Conservation (phyloP, 179 eudicot genomes). For the Amaranthus tricolor region DNA sequence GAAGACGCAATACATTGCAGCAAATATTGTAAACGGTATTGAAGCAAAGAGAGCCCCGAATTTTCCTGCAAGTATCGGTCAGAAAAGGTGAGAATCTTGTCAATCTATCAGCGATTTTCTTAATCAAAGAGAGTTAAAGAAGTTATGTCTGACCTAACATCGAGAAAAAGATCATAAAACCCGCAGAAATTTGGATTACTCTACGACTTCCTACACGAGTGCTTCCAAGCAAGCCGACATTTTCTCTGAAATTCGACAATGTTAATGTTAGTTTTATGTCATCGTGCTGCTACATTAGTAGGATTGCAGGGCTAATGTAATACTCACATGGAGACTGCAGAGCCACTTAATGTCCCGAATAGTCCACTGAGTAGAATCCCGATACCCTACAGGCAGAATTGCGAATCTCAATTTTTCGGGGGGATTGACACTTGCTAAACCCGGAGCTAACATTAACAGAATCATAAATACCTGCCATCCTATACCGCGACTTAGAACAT, state of each 20-base stretch:
- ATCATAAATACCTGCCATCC: constrained; percentile 82
- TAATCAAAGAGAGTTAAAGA: not conserved
- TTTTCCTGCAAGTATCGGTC: constrained; percentile 55
- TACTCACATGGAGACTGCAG: constrained; percentile 86
- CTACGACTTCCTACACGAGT: constrained; percentile 94
- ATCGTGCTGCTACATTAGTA: not conserved
- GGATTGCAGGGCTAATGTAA: not conserved
- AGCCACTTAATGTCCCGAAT: constrained; percentile 90
- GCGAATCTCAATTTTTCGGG: constrained; percentile 6
- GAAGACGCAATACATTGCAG: constrained; percentile 85
- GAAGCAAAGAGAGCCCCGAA: constrained; percentile 98
- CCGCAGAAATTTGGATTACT: constrained; percentile 90
- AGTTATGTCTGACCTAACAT: constrained; percentile 53
- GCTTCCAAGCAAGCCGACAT: constrained; percentile 87
- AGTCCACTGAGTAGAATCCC: constrained; percentile 86
- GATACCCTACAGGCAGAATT: constrained; percentile 54
- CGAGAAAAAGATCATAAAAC: constrained; percentile 98
- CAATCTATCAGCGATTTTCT: not conserved
- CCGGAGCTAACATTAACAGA: not conserved
- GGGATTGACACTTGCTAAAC: not conserved
- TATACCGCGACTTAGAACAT: constrained; percentile 96
- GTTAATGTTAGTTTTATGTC: not conserved
- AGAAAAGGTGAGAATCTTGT: not conserved
- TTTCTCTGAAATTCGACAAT: constrained; percentile 57
- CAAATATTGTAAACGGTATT: constrained; percentile 91